Evolutionary conservation across 306 rosid species (phyloP), one percentile per base, ranked within the genome.

Genomic region (Sesbania bispinosa): DNA sequence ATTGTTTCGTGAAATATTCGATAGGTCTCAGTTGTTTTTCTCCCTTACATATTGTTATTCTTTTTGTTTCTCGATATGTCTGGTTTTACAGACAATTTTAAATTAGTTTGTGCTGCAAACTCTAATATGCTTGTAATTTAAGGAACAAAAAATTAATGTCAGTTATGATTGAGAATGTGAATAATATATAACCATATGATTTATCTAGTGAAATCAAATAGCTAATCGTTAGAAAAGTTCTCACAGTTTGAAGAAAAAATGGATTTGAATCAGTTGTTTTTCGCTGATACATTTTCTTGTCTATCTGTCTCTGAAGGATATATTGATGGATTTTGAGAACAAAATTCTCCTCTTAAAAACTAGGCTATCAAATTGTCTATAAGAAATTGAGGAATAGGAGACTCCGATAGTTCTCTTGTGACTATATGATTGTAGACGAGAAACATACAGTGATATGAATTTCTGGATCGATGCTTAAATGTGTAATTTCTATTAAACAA

Each of bases 21-120:
- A 26, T 15, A 20, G 15, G 36, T 46, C n/a, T 61, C 24, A 16
- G 13, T 64, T 14, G 4, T 10, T 23, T 41, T 23, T 1, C 2
- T 5, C 32, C 41, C 30, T 26, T 35, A 27, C 4, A 24, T 18
- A 9, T 62, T 18, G 62, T 8, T 50, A 51, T 24, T 21, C 18
- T 41, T 70, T 60, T 45, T 45, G 46, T 32, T 19, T 72, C 5
- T 13, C 77, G 61, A 51, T n/a, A n/a, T n/a, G n/a, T n/a, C n/a
- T n/a, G n/a, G n/a, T 8, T 51, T 24, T n/a, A n/a, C n/a, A n/a
- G n/a, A 23, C 29, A 26, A 35, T 18, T 10, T 18, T 16, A 18
- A 36, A 30, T 60, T 35, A 3, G 3, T 27, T 38, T 36, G 64
- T 52, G 41, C 41, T 38, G 51, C 41, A 24, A 38, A 42, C 26